phyloP scores from a whole-genome alignment of 176 grass and related monocot genomes.

The Oropetium thomaeum region DNA sequence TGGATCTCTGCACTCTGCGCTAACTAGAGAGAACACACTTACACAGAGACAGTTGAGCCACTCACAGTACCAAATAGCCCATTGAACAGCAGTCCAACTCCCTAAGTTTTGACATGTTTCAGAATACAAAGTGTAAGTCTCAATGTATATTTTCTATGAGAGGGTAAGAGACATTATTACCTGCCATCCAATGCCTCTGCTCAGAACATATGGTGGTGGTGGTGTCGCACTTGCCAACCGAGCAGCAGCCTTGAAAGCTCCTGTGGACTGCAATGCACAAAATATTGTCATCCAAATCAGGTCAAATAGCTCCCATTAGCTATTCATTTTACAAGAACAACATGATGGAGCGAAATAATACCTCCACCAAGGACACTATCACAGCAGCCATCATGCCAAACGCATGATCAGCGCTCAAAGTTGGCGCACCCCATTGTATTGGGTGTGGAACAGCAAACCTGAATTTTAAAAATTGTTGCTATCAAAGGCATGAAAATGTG shows the following conservation, averaged over 20 bases:
- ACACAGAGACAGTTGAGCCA: constrained; percentile 82
- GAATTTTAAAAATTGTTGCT: background rate
- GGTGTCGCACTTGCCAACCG: constrained; percentile 79
- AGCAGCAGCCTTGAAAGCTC: constrained; percentile 69
- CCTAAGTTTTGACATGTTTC: constrained; percentile 38
- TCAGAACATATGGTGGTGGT: constrained; percentile 75
- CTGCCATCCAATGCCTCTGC: constrained; percentile 85
- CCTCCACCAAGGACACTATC: constrained; percentile 76
- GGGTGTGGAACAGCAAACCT: constrained; percentile 74
- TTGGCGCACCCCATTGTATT: constrained; percentile 79
- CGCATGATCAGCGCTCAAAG: constrained; percentile 65
- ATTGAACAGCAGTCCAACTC: constrained; percentile 63
- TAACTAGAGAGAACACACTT: constrained; percentile 26
- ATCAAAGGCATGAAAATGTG: background rate
- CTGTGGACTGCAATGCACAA: constrained; percentile 56
- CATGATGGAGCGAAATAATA: background rate
- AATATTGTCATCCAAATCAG: constrained; percentile 16
- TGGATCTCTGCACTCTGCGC: background rate
- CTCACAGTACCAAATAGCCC: constrained; percentile 69
- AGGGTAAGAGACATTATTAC: too few relatives aligned
- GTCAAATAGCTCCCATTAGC: too few relatives aligned
- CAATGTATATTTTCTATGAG: background rate
- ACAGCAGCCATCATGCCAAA: constrained; percentile 93
- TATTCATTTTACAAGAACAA: background rate
- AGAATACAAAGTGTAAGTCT: background rate